A percentile compares a stretch with the other conserved stretches of the same genome.
These are phyloP conservation scores for Solanum chacoense DNA, from an alignment of 305 asterid species.

Conservation along the genomic window DNA sequence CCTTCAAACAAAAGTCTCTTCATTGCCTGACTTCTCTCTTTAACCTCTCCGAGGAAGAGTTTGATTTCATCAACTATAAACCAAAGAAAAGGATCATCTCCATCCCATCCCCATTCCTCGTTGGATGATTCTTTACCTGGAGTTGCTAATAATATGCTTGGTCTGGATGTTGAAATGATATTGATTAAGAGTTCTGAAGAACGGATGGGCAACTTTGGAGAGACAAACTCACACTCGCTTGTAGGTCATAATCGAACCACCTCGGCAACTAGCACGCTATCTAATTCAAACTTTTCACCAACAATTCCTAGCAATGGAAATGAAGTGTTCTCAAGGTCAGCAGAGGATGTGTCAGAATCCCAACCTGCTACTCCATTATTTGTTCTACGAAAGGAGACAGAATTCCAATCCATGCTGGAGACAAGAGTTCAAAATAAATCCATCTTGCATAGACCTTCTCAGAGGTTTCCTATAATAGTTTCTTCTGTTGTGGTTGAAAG, in stretches of 20 bases:
- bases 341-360: conserved; percentile 29
- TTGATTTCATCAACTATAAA: conserved; percentile 23
- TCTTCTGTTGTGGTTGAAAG: conserved; percentile 41
- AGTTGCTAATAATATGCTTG: conserved; percentile 25
- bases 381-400: conserved; percentile 22
- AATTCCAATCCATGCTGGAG: conserved; percentile 31
- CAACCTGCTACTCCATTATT: conserved; percentile 22
- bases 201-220: conserved; percentile 39
- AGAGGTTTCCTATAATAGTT: conserved; percentile 45
- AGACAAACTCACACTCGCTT: conserved; percentile 18
- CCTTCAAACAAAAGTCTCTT: conserved; percentile 1
- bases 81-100: conserved; percentile 28
- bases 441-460: conserved; percentile 59
- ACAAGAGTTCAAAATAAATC: conserved; percentile 40
- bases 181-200: conserved; percentile 35
- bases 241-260: conserved; percentile 34
- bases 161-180: conserved; percentile 25
- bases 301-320: conserved; percentile 39
- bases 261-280: conserved; percentile 37
- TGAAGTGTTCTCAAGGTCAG: conserved; percentile 29
- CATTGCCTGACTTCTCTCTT: conserved; percentile 24
- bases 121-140: conserved; percentile 37
- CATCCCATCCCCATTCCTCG: conserved; percentile 35
- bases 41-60: conserved; percentile 32
- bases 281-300: conserved; percentile 43